Base-by-base conservation (phyloP, 768 basidiomycete genomes). In the Pholiota microspora region DNA sequence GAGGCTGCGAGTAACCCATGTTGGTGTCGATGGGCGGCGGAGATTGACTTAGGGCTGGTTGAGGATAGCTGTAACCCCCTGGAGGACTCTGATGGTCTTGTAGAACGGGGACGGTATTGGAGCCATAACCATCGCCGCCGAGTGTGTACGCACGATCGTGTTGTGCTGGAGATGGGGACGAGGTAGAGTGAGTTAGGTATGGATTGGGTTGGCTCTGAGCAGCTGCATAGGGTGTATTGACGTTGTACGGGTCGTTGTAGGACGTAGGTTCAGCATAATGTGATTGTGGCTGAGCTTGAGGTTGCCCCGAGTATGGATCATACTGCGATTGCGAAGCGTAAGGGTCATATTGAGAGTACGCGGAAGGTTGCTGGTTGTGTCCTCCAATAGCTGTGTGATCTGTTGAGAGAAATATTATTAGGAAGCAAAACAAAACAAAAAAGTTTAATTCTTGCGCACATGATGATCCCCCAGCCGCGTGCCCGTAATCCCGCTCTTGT, bases 111-210 rank as follows among this genome's bases (percentile, higher is more conserved):
- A 76, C 73, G 12, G 69, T 63, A 60, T 75, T 81, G 24, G 63
- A 62, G 3, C 78, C 82, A 53, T 88, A 88, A 7, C 79, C 77
- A 50, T 77, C 77, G 16, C 82, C 84, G 4, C 81, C 80, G 27
- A 81, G 73, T 6, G 82, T 77, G 65, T 88, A 84, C 51, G 71
- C 76, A n/a, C 77, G 79, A 28, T 82, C 77, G 25, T 71, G 70
- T 24, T 69, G 68, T 49, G 59, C 58, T 25, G 63, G 64, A 23
- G 56, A 64, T 25, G 60, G 64, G 18, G 62, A 62, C 31, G 61
- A 56, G 13, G 62, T 64, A 4, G 64, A 56, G 27, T 61, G 45
- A 31, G 58, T 61, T 62, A 70, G 61, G 55, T 69, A 69, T 28
- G 62, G 64, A 36, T 65, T 63, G 16, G 68, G 62, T 10, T 61